Conservation (phyloP, 176 grass and related monocot genomes). For the Cenchrus purpureus region DNA sequence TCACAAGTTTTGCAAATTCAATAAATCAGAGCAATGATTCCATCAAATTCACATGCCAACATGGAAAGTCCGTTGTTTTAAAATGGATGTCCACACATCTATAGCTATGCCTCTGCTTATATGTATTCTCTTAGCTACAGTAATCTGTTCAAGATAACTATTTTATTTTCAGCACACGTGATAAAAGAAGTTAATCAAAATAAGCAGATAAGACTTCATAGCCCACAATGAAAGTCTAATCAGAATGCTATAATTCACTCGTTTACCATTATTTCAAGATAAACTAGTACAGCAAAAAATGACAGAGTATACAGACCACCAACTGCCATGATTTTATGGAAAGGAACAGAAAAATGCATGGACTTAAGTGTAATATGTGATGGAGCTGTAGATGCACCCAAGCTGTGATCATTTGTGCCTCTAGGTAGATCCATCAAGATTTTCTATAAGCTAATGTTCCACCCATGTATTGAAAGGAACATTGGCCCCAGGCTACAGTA, state of each 20-base stretch:
- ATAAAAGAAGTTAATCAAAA: conserved; percentile 9
- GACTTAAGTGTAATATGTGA: conserved; percentile 1
- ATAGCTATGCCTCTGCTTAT: conserved; percentile 6
- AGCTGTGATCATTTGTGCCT: conserved; percentile 22
- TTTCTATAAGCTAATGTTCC: conserved; percentile 1
- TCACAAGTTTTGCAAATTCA: conserved; percentile 24
- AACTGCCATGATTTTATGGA: neutral
- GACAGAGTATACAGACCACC: neutral
- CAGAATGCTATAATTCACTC: neutral
- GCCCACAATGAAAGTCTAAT: conserved; percentile 6
- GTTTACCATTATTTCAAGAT: neutral
- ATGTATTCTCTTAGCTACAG: conserved; percentile 10
- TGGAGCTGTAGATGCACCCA: neutral
- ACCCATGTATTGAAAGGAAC: neutral
- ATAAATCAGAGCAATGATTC: conserved; percentile 1
- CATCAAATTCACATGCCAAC: neutral
- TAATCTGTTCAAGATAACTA: neutral
- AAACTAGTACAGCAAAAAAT: neutral
- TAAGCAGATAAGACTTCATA: neutral
- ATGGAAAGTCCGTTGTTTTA: conserved; percentile 22
- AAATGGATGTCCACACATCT: neutral
- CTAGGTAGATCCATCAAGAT: conserved; percentile 12
- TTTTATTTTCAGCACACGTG: conserved; percentile 14
- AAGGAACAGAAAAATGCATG: conserved; percentile 8
- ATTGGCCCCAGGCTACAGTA: conserved; percentile 9